Evolutionary conservation across 2,329 filamentous ascomycete species (phyloP).

Genomic region (Stemphylium lycopersici): DNA sequence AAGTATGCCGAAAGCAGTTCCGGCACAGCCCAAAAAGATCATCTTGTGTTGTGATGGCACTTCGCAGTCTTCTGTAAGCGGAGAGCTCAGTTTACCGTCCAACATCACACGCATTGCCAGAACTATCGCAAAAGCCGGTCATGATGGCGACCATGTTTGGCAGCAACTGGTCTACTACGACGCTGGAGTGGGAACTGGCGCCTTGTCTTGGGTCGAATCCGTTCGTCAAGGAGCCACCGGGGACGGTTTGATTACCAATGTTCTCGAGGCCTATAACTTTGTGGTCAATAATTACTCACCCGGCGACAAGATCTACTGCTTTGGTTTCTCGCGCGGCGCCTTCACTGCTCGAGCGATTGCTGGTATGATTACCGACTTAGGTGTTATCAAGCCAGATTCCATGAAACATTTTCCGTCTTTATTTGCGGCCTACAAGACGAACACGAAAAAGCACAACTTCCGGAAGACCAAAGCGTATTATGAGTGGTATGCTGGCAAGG

Average conservation of each 20-base stretch:
- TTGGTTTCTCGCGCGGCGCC: conserved; percentile 51
- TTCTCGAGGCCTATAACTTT: conserved; percentile 69
- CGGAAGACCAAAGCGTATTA: background rate
- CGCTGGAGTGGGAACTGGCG: conserved; percentile 49
- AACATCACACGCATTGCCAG: conserved; percentile 7
- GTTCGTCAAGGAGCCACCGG: conserved; percentile 23
- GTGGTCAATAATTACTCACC: conserved; percentile 54
- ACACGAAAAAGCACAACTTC: background rate
- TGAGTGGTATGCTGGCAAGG: background rate
- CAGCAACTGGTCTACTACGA: conserved; percentile 55
- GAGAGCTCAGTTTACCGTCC: conserved; percentile 4
- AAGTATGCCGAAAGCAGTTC: no score
- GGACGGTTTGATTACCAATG: conserved; percentile 51
- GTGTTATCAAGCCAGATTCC: conserved; percentile 16
- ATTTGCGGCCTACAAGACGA: background rate
- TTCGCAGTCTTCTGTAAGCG: conserved; percentile 16
- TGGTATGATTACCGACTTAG: conserved; percentile 27
- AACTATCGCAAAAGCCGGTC: conserved; percentile 5
- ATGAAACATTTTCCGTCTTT: conserved; percentile 1
- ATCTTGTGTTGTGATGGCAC: conserved; percentile 28
- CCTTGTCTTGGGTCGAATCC: background rate
- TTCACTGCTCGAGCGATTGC: conserved; percentile 38
- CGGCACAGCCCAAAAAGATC: conserved; percentile 11
- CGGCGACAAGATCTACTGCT: conserved; percentile 50
- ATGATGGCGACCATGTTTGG: conserved; percentile 3